Conservation (phyloP, 2,329 filamentous ascomycete genomes). For the Zarea fungicola region DNA sequence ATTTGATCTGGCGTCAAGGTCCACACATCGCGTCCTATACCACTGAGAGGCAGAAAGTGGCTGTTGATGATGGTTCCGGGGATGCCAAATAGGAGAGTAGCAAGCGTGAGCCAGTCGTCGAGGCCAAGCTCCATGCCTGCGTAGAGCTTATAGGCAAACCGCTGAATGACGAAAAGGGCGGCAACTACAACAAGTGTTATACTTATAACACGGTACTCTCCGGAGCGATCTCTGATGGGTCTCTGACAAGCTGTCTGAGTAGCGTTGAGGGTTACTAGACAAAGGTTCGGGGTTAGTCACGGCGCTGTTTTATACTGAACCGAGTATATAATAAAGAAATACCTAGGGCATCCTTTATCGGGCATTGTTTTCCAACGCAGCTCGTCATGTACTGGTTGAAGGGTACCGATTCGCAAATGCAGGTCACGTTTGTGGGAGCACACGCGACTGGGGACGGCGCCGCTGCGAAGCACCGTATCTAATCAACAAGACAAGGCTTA, state of each 20-base stretch:
- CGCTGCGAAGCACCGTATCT: background rate
- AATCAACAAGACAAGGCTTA: background rate
- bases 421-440: background rate
- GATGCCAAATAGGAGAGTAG: constrained; percentile 16
- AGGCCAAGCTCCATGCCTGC: constrained; percentile 16
- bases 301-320: background rate
- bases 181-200: constrained; percentile 27
- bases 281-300: background rate
- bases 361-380: background rate
- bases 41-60: background rate
- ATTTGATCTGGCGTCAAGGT: background rate
- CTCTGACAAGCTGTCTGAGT: background rate
- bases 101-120: constrained; percentile 14
- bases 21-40: background rate
- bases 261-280: background rate
- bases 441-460: background rate
- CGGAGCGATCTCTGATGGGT: background rate
- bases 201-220: background rate
- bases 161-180: constrained; percentile 35
- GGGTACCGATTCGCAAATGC: background rate
- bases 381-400: background rate
- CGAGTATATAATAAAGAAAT: background rate
- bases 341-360: background rate
- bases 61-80: constrained; percentile 25
- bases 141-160: constrained; percentile 33